Percentiles rank a stretch among this genome's conserved stretches.
Conservation (phyloP, 768 basidiomycete species). For the Butyriboletus loyo region DNA sequence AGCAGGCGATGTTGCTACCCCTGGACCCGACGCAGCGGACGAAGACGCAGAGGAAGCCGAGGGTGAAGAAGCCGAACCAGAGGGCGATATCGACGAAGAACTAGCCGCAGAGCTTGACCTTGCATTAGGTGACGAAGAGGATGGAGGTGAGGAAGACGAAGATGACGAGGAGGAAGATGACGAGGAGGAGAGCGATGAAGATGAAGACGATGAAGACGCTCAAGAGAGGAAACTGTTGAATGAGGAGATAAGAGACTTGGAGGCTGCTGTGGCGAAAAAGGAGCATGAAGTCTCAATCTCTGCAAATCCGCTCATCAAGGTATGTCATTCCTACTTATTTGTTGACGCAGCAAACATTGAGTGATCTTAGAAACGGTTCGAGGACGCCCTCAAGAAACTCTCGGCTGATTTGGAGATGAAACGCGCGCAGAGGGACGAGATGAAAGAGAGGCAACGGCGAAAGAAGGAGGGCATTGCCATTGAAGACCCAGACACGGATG, state of each 20-base stretch:
- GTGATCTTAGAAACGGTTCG: constrained; percentile 74
- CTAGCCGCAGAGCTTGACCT: constrained; percentile 84
- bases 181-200: constrained; percentile 53
- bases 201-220: constrained; percentile 77
- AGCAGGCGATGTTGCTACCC: constrained; percentile 58
- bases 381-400: constrained; percentile 88
- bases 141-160: constrained; percentile 61
- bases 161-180: constrained; percentile 73
- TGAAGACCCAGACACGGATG: constrained; percentile 41
- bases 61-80: constrained; percentile 58
- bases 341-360: neutral
- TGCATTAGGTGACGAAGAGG: constrained; percentile 68
- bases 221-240: constrained; percentile 78
- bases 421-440: constrained; percentile 69
- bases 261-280: constrained; percentile 86
- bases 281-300: constrained; percentile 77
- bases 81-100: constrained; percentile 85
- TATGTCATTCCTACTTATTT: constrained; percentile 25
- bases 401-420: constrained; percentile 86
- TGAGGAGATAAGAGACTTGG: constrained; percentile 87
- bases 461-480: constrained; percentile 61
- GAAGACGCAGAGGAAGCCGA: constrained; percentile 60
- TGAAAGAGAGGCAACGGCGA: constrained; percentile 71
- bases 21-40: constrained; percentile 49
- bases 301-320: constrained; percentile 84